Percentiles rank a stretch among this genome's conserved stretches.
phyloP scores from a whole-genome alignment of 441 rosid genomes.

The Eugenia klotzschiana region DNA sequence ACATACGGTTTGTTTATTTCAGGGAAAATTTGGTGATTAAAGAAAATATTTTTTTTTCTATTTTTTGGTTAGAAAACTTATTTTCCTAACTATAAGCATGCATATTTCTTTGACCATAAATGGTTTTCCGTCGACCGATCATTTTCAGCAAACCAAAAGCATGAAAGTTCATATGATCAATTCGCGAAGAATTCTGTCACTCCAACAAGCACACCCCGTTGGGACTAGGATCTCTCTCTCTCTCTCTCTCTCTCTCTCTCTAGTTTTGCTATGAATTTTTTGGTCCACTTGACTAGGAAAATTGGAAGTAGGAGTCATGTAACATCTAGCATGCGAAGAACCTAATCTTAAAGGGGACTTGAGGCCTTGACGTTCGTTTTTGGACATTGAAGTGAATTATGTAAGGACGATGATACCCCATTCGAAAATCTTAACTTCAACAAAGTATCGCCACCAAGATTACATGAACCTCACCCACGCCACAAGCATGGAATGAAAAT shows the following conservation, averaged over 20 bases:
- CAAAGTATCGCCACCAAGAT: not conserved
- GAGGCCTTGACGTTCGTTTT: not conserved
- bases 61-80: not conserved
- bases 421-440: not conserved
- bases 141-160: not conserved
- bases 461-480: not conserved
- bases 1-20: not conserved
- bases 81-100: not conserved
- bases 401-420: not conserved
- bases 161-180: not conserved
- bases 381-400: not conserved
- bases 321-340: not conserved
- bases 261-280: not conserved
- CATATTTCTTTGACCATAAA: not conserved
- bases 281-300: not conserved
- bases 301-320: not conserved
- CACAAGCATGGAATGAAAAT: not conserved
- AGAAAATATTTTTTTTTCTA: not conserved
- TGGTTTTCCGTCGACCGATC: not conserved
- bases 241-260: not conserved
- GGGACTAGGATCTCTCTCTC: not conserved
- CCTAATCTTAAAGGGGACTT: not conserved
- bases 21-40: fast-evolving
- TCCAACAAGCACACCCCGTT: not conserved
- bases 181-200: not conserved